A percentile compares a stretch with the other conserved stretches of the same genome.
phyloP scores from a whole-genome alignment of 2,329 filamentous ascomycete species.

The Didymella keratinophila region DNA sequence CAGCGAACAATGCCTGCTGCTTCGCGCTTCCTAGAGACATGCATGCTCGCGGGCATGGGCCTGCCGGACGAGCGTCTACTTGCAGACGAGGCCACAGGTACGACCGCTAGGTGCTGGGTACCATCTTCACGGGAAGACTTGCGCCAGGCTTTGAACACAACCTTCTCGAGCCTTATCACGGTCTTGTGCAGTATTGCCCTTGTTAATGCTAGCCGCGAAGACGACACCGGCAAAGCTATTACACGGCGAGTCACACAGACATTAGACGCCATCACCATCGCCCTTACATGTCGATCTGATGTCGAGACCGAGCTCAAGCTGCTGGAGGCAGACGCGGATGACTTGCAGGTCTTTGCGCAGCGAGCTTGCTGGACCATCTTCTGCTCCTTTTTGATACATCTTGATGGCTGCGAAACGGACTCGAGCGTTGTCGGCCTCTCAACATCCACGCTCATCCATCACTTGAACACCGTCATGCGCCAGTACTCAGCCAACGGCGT shows the following conservation, averaged over 20 bases:
- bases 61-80: slow-evolving; percentile 36
- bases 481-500: slow-evolving; percentile 36
- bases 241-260: slow-evolving; percentile 32
- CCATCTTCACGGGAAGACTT: slow-evolving; percentile 39
- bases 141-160: slow-evolving; percentile 46
- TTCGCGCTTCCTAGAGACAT: slow-evolving; percentile 44
- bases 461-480: slow-evolving; percentile 32
- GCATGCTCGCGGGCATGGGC: slow-evolving; percentile 39
- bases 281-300: slow-evolving; percentile 35
- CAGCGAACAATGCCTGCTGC: slow-evolving; percentile 35
- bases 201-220: slow-evolving; percentile 32
- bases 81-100: slow-evolving; percentile 29
- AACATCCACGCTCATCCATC: slow-evolving; percentile 19
- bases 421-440: slow-evolving; percentile 18
- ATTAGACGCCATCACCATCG: slow-evolving; percentile 36
- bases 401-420: slow-evolving; percentile 29
- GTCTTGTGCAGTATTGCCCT: slow-evolving; percentile 46
- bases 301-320: slow-evolving; percentile 35
- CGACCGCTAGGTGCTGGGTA: slow-evolving; percentile 30
- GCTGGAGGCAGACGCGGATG: slow-evolving; percentile 33
- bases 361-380: slow-evolving; percentile 40
- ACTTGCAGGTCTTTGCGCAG: slow-evolving; percentile 41
- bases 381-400: slow-evolving; percentile 35
- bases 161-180: slow-evolving; percentile 47
- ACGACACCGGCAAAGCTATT: slow-evolving; percentile 24